Percentiles rank a stretch among this genome's conserved stretches.
These are phyloP conservation scores for Gaultheria prostrata DNA, from an alignment of 148 eudicot species.

Conservation along the genomic window DNA sequence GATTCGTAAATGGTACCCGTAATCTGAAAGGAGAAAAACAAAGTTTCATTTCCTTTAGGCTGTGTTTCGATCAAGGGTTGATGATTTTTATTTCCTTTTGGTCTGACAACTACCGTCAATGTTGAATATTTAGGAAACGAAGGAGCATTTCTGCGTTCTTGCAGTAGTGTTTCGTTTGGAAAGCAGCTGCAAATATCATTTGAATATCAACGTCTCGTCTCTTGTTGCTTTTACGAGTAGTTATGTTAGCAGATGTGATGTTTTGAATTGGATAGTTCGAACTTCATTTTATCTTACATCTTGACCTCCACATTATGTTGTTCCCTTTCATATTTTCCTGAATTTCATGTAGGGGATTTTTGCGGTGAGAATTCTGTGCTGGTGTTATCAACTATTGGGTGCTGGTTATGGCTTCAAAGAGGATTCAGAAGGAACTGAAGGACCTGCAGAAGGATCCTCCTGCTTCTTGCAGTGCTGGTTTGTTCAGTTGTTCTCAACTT, in stretches of 20 bases:
- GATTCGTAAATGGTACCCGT: not conserved
- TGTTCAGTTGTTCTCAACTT: not conserved
- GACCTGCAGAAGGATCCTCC: conserved; percentile 56
- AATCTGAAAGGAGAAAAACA: not conserved
- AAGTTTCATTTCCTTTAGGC: not conserved
- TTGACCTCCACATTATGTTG: not conserved
- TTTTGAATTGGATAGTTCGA: not conserved
- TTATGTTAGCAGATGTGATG: not conserved
- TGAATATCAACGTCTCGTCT: not conserved
- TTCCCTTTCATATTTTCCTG: not conserved
- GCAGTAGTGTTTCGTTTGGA: not conserved
- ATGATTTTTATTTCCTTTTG: not conserved
- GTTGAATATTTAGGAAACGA: not conserved
- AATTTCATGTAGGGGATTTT: not conserved
- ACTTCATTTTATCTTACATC: not conserved
- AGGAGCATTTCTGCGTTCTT: not conserved
- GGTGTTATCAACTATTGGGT: not conserved
- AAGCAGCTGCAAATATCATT: not conserved
- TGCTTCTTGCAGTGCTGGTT: conserved; percentile 53
- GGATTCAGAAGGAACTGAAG: conserved; percentile 48
- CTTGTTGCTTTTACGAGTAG: not conserved
- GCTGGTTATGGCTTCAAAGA: conserved; percentile 38
- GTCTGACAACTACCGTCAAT: not conserved
- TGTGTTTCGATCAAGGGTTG: not conserved
- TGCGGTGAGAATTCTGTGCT: not conserved